A percentile compares a stretch with the other conserved stretches of the same genome.
These are phyloP conservation scores for Coprinopsis cinerea DNA, from an alignment of 768 basidiomycete genomes.

Conservation along the genomic window DNA sequence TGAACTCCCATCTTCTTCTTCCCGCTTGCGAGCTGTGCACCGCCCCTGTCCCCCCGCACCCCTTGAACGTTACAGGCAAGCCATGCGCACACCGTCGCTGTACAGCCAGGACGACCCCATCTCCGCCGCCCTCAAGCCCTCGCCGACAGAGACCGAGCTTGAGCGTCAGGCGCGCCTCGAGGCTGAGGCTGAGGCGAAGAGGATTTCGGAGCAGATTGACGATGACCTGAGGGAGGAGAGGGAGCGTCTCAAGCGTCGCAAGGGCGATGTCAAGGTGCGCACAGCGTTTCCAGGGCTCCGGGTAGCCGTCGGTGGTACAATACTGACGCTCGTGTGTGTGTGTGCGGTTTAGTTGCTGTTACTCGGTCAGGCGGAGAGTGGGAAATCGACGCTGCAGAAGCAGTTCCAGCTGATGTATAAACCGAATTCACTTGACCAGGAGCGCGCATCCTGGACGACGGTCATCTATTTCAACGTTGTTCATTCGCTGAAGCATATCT, in stretches of 20 bases:
- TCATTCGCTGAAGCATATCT: constrained; percentile 63
- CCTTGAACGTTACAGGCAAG: constrained; percentile 8
- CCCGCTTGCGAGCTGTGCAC: constrained; percentile 8
- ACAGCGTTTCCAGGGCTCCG: constrained; percentile 6
- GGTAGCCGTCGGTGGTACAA: constrained; percentile 19
- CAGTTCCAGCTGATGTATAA: constrained; percentile 81
- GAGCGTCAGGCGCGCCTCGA: constrained; percentile 58
- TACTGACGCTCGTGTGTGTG: constrained; percentile 27
- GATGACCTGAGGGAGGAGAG: constrained; percentile 70
- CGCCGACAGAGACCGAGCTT: constrained; percentile 55
- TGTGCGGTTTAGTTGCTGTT: constrained; percentile 65
- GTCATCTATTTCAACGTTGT: constrained; percentile 76
- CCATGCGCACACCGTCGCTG: constrained; percentile 57
- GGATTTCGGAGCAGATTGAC: constrained; percentile 76
- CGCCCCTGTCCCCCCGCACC: constrained; percentile 20
- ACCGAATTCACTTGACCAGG: constrained; percentile 61
- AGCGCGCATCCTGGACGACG: constrained; percentile 67
- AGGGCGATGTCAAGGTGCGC: constrained; percentile 66
- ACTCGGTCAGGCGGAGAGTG: constrained; percentile 74
- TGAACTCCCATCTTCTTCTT: constrained; percentile 6
- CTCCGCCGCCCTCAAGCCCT: constrained; percentile 57
- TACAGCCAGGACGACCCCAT: constrained; percentile 78
- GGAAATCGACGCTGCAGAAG: constrained; percentile 73
- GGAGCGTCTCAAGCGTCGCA: constrained; percentile 56
- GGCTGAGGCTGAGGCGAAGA: constrained; percentile 68